A percentile compares a stretch with the other conserved stretches of the same genome.
phyloP scores from a whole-genome alignment of 805 yeast species.

The Wickerhamiella siamensis region DNA sequence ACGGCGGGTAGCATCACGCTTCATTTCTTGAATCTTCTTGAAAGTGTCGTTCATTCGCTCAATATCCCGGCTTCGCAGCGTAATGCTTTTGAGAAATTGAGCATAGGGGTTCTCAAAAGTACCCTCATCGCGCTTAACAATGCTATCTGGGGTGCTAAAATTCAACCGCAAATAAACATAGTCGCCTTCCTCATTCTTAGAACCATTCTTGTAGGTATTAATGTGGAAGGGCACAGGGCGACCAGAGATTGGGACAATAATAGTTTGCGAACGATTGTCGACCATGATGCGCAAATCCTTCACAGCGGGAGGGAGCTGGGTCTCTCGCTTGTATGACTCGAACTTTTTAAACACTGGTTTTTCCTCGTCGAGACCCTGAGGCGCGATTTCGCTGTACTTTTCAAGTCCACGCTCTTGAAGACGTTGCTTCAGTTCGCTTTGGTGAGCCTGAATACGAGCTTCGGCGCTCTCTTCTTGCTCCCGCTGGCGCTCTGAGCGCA shows the following conservation, averaged over 20 bases:
- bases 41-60: conserved; percentile 83
- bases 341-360: conserved; percentile 71
- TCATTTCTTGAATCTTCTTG: conserved; percentile 80
- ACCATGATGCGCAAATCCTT: conserved; percentile 76
- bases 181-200: conserved; percentile 93
- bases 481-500: conserved; percentile 9
- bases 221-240: conserved; percentile 97
- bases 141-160: conserved; percentile 88
- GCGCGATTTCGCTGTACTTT: conserved; percentile 11
- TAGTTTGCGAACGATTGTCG: conserved; percentile 76
- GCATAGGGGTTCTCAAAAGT: conserved; percentile 88
- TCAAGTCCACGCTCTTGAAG: conserved; percentile 77
- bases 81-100: conserved; percentile 72
- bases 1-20: conserved; percentile 78
- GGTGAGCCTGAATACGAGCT: conserved; percentile 67
- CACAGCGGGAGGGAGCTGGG: conserved; percentile 76
- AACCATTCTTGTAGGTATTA: conserved; percentile 83
- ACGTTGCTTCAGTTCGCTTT: conserved; percentile 66
- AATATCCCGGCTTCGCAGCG: conserved; percentile 78
- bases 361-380: conserved; percentile 9
- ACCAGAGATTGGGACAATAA: conserved; percentile 81
- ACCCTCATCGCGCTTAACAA: conserved; percentile 55
- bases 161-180: conserved; percentile 80
- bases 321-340: conserved; percentile 86
- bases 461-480: conserved; percentile 56